phyloP scores from a whole-genome alignment of 768 basidiomycete genomes.

The Lyophyllum shimeji region DNA sequence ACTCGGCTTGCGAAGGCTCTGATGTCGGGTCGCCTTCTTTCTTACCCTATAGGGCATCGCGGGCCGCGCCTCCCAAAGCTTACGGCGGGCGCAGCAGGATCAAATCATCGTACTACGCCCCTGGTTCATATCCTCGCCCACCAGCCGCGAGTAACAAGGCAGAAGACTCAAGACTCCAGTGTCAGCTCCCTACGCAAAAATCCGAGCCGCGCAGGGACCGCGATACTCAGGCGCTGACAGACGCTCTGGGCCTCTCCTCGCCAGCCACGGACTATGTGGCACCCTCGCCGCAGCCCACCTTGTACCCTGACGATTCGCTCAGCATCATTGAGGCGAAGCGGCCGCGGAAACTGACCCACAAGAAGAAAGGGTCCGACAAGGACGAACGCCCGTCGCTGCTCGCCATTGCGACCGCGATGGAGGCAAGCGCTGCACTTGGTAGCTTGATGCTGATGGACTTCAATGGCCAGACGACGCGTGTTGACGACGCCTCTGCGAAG shows the following conservation, averaged over 20 bases:
- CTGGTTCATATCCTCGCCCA: conserved; percentile 52
- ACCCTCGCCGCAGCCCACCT: conserved; percentile 56
- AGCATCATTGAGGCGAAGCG: conserved; percentile 48
- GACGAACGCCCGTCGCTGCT: conserved; percentile 20
- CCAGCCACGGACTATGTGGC: conserved; percentile 34
- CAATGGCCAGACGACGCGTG: conserved; percentile 18
- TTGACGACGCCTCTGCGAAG: background rate
- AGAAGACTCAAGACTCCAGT: conserved; percentile 7
- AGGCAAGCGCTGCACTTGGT: conserved; percentile 49
- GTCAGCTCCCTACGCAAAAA: conserved; percentile 30
- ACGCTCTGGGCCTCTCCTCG: conserved; percentile 38
- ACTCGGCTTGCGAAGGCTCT: conserved; percentile 54
- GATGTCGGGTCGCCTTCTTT: conserved; percentile 46
- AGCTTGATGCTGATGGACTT: conserved; percentile 66
- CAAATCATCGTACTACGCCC: conserved; percentile 66
- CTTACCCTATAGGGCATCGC: conserved; percentile 23
- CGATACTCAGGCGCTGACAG: conserved; percentile 36
- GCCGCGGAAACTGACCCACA: conserved; percentile 12
- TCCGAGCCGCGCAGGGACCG: conserved; percentile 43
- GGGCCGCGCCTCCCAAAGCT: conserved; percentile 22
- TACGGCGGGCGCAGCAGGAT: conserved; percentile 61
- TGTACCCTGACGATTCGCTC: conserved; percentile 74
- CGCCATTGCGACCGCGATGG: conserved; percentile 27
- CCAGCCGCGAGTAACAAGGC: conserved; percentile 36
- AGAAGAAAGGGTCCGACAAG: conserved; percentile 19